phyloP scores from a whole-genome alignment of 208 protist species.

The Wallacemonas sp. region DNA sequence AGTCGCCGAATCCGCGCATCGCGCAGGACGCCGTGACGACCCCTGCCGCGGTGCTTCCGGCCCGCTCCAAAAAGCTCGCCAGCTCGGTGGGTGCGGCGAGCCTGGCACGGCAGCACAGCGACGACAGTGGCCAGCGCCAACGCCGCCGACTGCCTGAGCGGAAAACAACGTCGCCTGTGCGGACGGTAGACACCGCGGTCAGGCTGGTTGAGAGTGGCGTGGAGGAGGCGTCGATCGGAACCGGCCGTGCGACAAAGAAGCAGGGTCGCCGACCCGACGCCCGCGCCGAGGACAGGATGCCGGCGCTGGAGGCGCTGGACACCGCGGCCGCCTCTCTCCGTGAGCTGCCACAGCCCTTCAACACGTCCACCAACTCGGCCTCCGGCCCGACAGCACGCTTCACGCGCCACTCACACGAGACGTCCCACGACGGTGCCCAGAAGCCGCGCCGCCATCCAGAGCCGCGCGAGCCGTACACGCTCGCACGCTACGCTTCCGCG shows the following conservation, averaged over 20 bases:
- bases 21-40: not conserved
- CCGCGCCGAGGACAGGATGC: not conserved
- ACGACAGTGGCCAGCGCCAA: too few species aligned
- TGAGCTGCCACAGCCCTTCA: not conserved
- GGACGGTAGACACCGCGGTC: too few species aligned
- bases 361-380: not conserved
- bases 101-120: not conserved
- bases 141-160: not conserved
- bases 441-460: not conserved
- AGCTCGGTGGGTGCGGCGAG: not conserved
- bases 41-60: not conserved
- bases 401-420: not conserved
- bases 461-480: not conserved
- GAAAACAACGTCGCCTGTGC: not conserved
- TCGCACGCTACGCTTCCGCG: not conserved
- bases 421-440: not conserved
- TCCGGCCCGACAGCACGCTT: not conserved
- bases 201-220: too few species aligned
- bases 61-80: not conserved
- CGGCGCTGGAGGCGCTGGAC: not conserved
- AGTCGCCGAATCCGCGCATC: conserved; percentile 12
- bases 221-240: too few species aligned
- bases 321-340: too few species aligned
- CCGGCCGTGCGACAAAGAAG: too few species aligned
- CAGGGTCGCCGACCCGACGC: too few species aligned